Percentiles rank a stretch among this genome's conserved stretches.
Evolutionary conservation across 2,329 filamentous ascomycete genomes (phyloP).

Genomic region (Clarireedia sp.): DNA sequence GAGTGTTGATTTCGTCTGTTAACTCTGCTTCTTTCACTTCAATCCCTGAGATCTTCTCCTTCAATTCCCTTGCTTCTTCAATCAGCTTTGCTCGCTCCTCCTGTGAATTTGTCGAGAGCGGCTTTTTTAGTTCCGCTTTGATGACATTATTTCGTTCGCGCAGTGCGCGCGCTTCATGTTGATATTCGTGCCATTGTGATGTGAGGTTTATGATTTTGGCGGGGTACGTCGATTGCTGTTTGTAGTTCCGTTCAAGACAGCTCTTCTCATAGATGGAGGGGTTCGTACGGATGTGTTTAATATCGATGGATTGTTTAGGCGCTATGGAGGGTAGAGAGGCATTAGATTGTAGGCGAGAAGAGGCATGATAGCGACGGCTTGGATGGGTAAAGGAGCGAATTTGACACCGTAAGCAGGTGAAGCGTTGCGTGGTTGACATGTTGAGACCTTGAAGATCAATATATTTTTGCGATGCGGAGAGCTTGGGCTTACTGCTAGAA

Average conservation of each 20-base stretch:
- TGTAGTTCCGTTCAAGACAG: constrained; percentile 80
- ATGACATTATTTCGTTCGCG: constrained; percentile 61
- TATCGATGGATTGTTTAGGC: constrained; percentile 71
- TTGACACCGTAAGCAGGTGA: constrained; percentile 5
- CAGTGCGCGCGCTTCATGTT: constrained; percentile 50
- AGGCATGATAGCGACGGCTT: constrained; percentile 2
- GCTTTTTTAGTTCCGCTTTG: constrained; percentile 48
- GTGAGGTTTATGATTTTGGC: constrained; percentile 48
- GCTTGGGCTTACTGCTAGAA: neutral
- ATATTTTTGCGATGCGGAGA: neutral
- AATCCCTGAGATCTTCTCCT: constrained; percentile 51
- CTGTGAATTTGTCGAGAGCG: constrained; percentile 36
- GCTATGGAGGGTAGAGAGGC: constrained; percentile 44
- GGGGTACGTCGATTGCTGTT: constrained; percentile 44
- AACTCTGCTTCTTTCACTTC: constrained; percentile 55
- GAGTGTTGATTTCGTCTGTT: constrained; percentile 56
- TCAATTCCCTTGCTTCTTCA: constrained; percentile 56
- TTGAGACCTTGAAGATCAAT: neutral
- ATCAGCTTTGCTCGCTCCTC: constrained; percentile 44
- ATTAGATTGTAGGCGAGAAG: constrained; percentile 2
- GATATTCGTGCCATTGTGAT: constrained; percentile 50
- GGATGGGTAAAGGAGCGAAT: neutral
- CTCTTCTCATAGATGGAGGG: constrained; percentile 74
- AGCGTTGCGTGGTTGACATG: constrained; percentile 3
- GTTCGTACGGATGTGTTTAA: constrained; percentile 85